These are phyloP conservation scores for Phytophthora syringae DNA, from an alignment of 352 stramenopile genomes.

Conservation along the genomic window DNA sequence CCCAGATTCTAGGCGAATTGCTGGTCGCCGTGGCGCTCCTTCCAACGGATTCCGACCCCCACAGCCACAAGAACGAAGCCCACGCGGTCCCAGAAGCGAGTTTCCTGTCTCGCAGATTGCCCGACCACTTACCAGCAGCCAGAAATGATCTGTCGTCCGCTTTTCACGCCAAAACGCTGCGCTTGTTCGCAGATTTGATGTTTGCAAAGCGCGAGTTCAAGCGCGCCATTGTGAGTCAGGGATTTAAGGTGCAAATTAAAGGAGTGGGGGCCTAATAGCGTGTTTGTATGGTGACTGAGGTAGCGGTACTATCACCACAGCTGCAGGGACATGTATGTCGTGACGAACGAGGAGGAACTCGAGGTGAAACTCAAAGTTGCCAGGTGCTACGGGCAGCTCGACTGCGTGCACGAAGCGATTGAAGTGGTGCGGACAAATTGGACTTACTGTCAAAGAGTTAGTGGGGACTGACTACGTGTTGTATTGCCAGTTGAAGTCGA, in stretches of 20 bases:
- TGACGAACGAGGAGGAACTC: constrained; percentile 33
- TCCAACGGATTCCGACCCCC: constrained; percentile 20
- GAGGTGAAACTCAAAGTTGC: constrained; percentile 68
- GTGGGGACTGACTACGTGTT: not conserved
- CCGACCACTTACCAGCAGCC: not conserved
- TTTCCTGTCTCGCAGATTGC: constrained; percentile 21
- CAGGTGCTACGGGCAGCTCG: constrained; percentile 70
- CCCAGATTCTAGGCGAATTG: constrained; percentile 70
- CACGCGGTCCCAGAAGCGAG: constrained; percentile 1
- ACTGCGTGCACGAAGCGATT: constrained; percentile 62
- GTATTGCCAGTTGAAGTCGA: constrained; percentile 55
- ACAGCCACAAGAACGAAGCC: constrained; percentile 4
- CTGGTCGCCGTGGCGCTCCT: constrained; percentile 55
- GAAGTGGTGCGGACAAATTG: constrained; percentile 50
- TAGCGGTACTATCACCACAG: constrained; percentile 41
- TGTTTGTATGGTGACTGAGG: constrained; percentile 7
- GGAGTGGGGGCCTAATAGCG: not conserved
- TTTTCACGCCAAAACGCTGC: constrained; percentile 68
- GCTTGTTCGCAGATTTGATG: constrained; percentile 75
- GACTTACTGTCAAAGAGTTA: not conserved
- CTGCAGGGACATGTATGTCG: constrained; percentile 27
- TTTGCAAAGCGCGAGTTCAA: constrained; percentile 71
- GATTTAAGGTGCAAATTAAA: not conserved
- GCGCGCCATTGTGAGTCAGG: constrained; percentile 66
- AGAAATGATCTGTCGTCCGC: constrained; percentile 17